These are phyloP conservation scores for Paxillus ammoniavirescens DNA, from an alignment of 768 basidiomycete species.

Conservation along the genomic window DNA sequence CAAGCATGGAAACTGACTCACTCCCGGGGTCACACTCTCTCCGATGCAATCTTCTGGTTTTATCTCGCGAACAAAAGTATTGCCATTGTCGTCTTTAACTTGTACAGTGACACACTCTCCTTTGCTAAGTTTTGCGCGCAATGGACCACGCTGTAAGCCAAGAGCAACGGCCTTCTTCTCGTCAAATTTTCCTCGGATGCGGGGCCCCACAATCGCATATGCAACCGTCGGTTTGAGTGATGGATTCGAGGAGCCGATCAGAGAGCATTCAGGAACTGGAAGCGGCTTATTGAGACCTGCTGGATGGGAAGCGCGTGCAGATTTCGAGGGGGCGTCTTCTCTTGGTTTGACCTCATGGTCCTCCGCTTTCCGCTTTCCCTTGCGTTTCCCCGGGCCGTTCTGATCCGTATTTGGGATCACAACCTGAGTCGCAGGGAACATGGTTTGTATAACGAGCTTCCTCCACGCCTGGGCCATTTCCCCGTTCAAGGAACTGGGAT, in stretches of 20 bases:
- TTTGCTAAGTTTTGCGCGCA: constrained; percentile 57
- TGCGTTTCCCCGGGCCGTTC: constrained; percentile 1
- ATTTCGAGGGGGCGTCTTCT: constrained; percentile 1
- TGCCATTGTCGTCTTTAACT: constrained; percentile 44
- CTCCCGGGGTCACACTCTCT: constrained; percentile 49
- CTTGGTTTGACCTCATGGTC: neutral
- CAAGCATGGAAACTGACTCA: constrained; percentile 22
- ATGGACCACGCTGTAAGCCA: constrained; percentile 58
- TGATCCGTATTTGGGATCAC: constrained; percentile 10
- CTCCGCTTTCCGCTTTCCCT: constrained; percentile 14
- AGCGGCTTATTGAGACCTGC: constrained; percentile 15
- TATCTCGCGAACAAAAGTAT: constrained; percentile 47
- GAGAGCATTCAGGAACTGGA: constrained; percentile 21
- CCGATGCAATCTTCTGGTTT: constrained; percentile 60
- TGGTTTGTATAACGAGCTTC: constrained; percentile 46
- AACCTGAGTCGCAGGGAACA: constrained; percentile 53
- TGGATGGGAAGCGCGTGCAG: constrained; percentile 13
- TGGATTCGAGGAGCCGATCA: constrained; percentile 15
- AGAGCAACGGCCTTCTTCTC: constrained; percentile 58
- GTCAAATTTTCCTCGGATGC: constrained; percentile 70
- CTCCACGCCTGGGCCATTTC: constrained; percentile 57
- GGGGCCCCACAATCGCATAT: constrained; percentile 53
- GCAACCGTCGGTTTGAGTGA: constrained; percentile 39
- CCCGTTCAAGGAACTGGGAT: constrained; percentile 35
- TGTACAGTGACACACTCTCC: constrained; percentile 64